Evolutionary conservation across 2,329 filamentous ascomycete species (phyloP).

Genomic region (Epichloe gansuensis): DNA sequence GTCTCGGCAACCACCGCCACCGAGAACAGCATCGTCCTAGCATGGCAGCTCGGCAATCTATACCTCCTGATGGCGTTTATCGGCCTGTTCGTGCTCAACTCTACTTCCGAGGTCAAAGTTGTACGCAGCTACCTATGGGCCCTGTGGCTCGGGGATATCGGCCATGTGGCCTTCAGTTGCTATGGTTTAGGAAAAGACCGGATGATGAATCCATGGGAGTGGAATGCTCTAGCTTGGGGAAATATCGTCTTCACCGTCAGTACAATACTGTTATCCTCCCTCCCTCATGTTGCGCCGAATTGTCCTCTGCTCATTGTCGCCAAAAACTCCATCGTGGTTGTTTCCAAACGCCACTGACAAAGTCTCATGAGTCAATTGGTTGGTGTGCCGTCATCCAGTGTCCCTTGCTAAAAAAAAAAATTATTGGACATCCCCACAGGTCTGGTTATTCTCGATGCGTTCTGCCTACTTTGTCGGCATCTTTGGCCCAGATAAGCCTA

Average conservation of each 20-base stretch:
- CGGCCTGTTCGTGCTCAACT: conserved; percentile 49
- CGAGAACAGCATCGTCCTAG: conserved; percentile 40
- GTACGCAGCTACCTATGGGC: conserved; percentile 55
- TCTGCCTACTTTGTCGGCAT: conserved; percentile 44
- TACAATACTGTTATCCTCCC: conserved; percentile 2
- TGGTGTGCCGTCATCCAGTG: background rate
- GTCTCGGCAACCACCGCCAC: conserved; percentile 21
- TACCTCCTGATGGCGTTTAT: conserved; percentile 55
- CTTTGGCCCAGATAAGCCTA: conserved; percentile 37
- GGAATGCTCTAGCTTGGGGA: conserved; percentile 63
- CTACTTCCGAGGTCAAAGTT: conserved; percentile 51
- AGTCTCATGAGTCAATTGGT: background rate
- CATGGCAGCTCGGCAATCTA: conserved; percentile 55
- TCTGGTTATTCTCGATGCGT: conserved; percentile 42
- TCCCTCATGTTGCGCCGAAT: background rate
- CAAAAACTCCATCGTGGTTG: background rate
- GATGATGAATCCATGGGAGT: conserved; percentile 39
- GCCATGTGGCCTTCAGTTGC: conserved; percentile 49
- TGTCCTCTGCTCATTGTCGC: background rate
- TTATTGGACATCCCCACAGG: conserved; percentile 17
- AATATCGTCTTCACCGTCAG: conserved; percentile 55
- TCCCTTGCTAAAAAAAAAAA: background rate
- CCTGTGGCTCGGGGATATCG: conserved; percentile 52
- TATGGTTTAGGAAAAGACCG: conserved; percentile 44
- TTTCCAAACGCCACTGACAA: background rate